These are phyloP conservation scores for Coniferiporia sulphurascens DNA, from an alignment of 1,284 basidiomycete species.

Conservation along the genomic window DNA sequence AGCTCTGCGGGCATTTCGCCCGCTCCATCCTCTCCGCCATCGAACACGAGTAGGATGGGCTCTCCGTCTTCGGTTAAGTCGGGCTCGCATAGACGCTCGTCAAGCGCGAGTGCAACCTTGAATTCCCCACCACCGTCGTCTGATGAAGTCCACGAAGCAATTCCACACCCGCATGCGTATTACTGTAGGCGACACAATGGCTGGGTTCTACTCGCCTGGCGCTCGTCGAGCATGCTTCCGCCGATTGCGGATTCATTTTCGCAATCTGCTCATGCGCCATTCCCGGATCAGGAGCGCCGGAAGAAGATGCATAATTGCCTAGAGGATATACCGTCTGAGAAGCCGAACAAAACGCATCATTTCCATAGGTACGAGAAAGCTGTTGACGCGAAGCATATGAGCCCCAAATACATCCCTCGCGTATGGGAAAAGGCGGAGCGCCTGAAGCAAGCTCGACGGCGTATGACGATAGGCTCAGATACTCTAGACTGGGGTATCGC, in stretches of 20 bases:
- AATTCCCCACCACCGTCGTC: slow-evolving; percentile 38
- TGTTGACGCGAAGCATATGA: slow-evolving; percentile 58
- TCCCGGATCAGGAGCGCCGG: slow-evolving; percentile 52
- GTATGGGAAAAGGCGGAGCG: slow-evolving; percentile 49
- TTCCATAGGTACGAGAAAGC: slow-evolving; percentile 69
- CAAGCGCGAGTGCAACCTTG: slow-evolving; percentile 23
- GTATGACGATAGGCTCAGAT: slow-evolving; percentile 32
- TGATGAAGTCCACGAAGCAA: slow-evolving; percentile 58
- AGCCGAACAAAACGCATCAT: slow-evolving; percentile 67
- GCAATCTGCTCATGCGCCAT: slow-evolving; percentile 33
- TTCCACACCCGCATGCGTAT: slow-evolving; percentile 75
- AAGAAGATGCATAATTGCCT: slow-evolving; percentile 48
- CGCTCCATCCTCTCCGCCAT: neutral
- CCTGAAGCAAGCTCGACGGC: slow-evolving; percentile 46
- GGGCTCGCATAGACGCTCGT: slow-evolving; percentile 24
- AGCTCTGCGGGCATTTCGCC: slow-evolving; percentile 26
- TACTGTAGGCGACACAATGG: slow-evolving; percentile 76
- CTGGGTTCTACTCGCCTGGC: slow-evolving; percentile 71
- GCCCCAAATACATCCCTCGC: slow-evolving; percentile 54
- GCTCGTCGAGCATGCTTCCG: slow-evolving; percentile 53
- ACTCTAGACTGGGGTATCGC: slow-evolving; percentile 13
- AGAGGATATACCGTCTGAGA: slow-evolving; percentile 40
- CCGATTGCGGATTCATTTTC: slow-evolving; percentile 53
- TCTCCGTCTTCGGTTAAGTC: slow-evolving; percentile 20
- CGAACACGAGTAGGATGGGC: slow-evolving; percentile 17